A percentile compares a stretch with the other conserved stretches of the same genome.
These are phyloP conservation scores for Venustampulla echinocandica DNA, from an alignment of 495 filamentous ascomycete genomes.

Conservation along the genomic window DNA sequence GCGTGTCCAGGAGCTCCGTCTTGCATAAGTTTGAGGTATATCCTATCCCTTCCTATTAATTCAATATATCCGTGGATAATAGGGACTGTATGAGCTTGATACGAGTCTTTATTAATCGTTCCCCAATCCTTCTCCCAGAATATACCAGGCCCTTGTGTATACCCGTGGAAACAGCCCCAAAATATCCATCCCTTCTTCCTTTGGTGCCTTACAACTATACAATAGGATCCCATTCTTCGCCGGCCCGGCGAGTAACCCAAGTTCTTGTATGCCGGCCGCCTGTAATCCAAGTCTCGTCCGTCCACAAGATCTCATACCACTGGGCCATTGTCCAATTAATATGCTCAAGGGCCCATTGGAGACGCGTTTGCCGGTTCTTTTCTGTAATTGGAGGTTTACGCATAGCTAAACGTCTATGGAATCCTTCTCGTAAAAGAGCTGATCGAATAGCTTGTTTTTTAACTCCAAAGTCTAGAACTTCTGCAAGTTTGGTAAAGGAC, in stretches of 20 bases:
- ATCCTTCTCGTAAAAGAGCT: conserved; percentile 24
- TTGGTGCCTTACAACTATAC: conserved; percentile 14
- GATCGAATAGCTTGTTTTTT: conserved; percentile 9
- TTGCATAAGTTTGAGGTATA: conserved; percentile 18
- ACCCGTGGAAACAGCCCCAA: conserved; percentile 19
- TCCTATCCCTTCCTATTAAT: not conserved
- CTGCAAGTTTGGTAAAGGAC: conserved; percentile 18
- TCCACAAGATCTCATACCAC: conserved; percentile 24
- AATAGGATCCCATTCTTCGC: conserved; percentile 20
- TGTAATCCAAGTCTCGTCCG: conserved; percentile 23
- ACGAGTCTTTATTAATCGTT: conserved; percentile 17
- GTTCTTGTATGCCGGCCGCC: conserved; percentile 5
- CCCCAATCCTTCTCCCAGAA: conserved; percentile 31
- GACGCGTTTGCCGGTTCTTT: conserved; percentile 1
- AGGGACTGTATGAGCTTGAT: conserved; percentile 20
- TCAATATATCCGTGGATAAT: conserved; percentile 19
- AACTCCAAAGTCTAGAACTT: conserved; percentile 18
- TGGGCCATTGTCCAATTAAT: conserved; percentile 15
- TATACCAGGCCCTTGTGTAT: conserved; percentile 20
- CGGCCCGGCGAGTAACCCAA: conserved; percentile 14
- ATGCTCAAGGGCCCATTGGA: conserved; percentile 15
- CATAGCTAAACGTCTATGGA: conserved; percentile 22
- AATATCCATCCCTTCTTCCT: conserved; percentile 23
- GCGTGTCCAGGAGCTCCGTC: conserved; percentile 18
- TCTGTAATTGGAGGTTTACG: conserved; percentile 18